Conservation (phyloP, 345 rosid species). For the Pelargonium nanum region DNA sequence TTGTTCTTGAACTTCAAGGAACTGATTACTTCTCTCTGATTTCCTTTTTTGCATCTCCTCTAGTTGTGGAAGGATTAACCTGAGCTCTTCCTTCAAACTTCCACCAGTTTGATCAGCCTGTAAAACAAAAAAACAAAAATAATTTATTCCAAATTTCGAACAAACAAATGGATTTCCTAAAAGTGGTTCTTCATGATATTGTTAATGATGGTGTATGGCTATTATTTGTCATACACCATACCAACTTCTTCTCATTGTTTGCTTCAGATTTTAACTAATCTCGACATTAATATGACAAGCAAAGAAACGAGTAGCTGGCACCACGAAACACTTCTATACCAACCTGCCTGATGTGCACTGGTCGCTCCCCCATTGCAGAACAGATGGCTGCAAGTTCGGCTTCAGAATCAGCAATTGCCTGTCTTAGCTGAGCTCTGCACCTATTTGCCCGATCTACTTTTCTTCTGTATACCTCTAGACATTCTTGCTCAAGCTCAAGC, state of each 20-base stretch:
- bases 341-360: slow-evolving; percentile 86
- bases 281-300: no score
- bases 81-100: slow-evolving; percentile 82
- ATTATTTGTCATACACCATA: background rate
- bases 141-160: background rate
- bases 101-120: slow-evolving; percentile 67
- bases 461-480: slow-evolving; percentile 85
- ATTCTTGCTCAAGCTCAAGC: slow-evolving; percentile 86
- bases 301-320: background rate
- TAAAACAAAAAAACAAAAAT: slow-evolving; percentile 7
- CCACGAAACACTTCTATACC: background rate
- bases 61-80: slow-evolving; percentile 58
- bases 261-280: no score
- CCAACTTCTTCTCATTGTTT: no score
- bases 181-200: no score
- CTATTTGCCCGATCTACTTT: slow-evolving; percentile 82
- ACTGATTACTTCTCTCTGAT: slow-evolving; percentile 72
- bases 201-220: background rate
- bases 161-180: background rate
- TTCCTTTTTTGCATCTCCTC: slow-evolving; percentile 85
- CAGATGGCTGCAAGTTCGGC: slow-evolving; percentile 84
- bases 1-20: slow-evolving; percentile 49
- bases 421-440: slow-evolving; percentile 73
- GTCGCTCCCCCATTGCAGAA: slow-evolving; percentile 83
- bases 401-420: slow-evolving; percentile 76